Conservation (phyloP, 345 rosid genomes). For the Lepidium africanum region DNA sequence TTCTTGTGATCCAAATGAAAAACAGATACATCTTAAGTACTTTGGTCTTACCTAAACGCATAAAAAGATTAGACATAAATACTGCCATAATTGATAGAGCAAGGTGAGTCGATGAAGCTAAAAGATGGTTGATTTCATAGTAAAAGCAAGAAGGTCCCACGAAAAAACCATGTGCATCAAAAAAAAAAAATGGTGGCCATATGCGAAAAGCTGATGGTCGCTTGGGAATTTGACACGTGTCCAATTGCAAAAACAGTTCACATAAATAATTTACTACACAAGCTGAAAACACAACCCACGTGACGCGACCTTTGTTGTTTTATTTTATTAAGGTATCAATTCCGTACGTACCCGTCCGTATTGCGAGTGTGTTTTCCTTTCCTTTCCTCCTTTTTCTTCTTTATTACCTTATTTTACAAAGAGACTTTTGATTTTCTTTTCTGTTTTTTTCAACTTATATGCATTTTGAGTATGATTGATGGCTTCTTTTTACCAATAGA, state of each 20-base stretch:
- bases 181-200: not conserved
- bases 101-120: not conserved
- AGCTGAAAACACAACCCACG: constrained; percentile 22
- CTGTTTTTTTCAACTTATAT: no score
- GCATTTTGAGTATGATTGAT: no score
- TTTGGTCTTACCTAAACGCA: not conserved
- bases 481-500: no score
- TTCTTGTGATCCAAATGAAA: not conserved
- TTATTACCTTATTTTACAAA: no score
- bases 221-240: not conserved
- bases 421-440: no score
- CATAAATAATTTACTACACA: no score
- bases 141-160: not conserved
- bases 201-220: not conserved
- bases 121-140: no score
- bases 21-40: not conserved
- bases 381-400: no score
- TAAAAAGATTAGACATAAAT: not conserved
- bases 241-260: not conserved
- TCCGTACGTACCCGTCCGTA: no score
- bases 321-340: no score
- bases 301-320: not conserved
- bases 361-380: no score
- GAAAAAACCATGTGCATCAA: constrained; percentile 19
- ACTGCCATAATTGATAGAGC: no score